These are phyloP conservation scores for Fusarium sororula DNA, from an alignment of 2,329 filamentous ascomycete species.

Conservation along the genomic window DNA sequence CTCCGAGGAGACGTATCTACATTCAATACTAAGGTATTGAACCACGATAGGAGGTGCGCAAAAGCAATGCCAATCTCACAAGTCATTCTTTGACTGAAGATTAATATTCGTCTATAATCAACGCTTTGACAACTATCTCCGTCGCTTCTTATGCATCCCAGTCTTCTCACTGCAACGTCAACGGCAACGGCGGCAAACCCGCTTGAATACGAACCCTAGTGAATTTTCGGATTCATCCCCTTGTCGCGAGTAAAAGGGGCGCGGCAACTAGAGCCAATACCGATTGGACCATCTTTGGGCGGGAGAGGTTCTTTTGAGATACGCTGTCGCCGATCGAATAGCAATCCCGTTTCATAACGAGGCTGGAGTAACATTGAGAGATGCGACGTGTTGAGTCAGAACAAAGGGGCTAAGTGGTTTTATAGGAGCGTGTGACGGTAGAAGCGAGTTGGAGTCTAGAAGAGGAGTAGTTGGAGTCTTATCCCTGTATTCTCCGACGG, in stretches of 20 bases:
- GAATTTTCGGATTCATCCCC: neutral
- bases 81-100: fast-evolving
- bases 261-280: neutral
- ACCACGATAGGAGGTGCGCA: neutral
- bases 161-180: neutral
- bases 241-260: neutral
- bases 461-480: neutral
- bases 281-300: neutral
- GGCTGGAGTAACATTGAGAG: neutral
- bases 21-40: fast-evolving
- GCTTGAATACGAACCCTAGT: neutral
- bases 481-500: neutral
- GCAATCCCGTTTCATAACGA: neutral
- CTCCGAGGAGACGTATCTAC: neutral
- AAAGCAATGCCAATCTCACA: neutral
- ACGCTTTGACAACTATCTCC: neutral
- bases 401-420: neutral
- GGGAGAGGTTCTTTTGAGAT: neutral
- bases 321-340: neutral
- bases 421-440: neutral
- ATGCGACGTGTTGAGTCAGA: neutral
- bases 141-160: neutral
- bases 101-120: neutral
- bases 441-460: neutral
- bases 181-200: neutral